A percentile compares a stretch with the other conserved stretches of the same genome.
These are phyloP conservation scores for Hypericum perforatum DNA, from an alignment of 345 rosid genomes.

Conservation along the genomic window DNA sequence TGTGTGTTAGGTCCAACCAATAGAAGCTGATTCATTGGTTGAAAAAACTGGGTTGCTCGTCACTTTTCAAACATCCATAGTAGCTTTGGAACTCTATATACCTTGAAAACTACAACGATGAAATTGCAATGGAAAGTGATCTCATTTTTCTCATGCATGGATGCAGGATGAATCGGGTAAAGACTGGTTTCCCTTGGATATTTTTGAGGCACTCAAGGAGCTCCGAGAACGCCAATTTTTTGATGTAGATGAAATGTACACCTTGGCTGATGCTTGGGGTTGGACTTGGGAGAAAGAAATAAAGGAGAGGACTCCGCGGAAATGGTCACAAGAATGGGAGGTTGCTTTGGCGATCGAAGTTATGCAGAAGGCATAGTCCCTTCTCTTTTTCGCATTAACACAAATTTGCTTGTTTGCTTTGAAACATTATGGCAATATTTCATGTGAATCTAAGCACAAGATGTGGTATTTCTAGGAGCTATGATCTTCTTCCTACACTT, in stretches of 20 bases:
- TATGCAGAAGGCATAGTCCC: conserved; percentile 59
- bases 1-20: not conserved
- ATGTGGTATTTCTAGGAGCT: too few relatives aligned
- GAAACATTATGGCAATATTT: not conserved
- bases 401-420: not conserved
- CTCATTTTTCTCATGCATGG: conserved; percentile 6
- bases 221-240: conserved; percentile 66
- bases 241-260: conserved; percentile 79
- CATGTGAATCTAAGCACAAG: too few relatives aligned
- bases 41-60: too few relatives aligned
- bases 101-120: too few relatives aligned
- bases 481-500: not conserved
- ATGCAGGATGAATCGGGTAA: conserved; percentile 72
- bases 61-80: too few relatives aligned
- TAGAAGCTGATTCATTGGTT: too few relatives aligned
- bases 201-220: conserved; percentile 82
- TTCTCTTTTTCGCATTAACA: not conserved
- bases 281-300: conserved; percentile 95
- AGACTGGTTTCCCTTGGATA: conserved; percentile 87
- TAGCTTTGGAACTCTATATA: too few relatives aligned
- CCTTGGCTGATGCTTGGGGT: conserved; percentile 97
- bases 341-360: conserved; percentile 75
- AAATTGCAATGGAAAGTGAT: not conserved
- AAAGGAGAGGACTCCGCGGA: conserved; percentile 59
- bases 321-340: conserved; percentile 96